phyloP scores from a whole-genome alignment of 768 basidiomycete species.

The Xerocomus potaroensis region DNA sequence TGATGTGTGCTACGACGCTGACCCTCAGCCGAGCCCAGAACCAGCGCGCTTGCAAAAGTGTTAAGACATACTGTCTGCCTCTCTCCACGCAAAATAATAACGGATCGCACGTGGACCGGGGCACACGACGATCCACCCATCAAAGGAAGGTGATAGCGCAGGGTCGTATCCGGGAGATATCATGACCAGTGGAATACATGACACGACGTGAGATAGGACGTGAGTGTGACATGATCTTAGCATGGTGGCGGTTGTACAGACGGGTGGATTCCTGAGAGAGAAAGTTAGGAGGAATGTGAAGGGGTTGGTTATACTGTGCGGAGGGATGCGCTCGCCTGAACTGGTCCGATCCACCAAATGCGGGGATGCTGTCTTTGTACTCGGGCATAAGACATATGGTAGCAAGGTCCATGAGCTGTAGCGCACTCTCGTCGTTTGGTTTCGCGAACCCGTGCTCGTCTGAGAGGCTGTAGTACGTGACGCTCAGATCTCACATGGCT shows the following conservation, averaged over 20 bases:
- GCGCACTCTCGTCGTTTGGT: conserved; percentile 86
- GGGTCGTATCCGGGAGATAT: conserved; percentile 68
- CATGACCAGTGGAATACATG: conserved; percentile 84
- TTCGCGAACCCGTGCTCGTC: conserved; percentile 79
- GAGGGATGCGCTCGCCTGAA: conserved; percentile 61
- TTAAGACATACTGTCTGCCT: too few species aligned
- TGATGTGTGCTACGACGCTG: too few species aligned
- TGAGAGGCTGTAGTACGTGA: conserved; percentile 85
- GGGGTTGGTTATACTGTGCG: too few species aligned
- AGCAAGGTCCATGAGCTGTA: conserved; percentile 89
- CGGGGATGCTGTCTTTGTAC: conserved; percentile 79
- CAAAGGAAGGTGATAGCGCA: conserved; percentile 86
- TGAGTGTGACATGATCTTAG: conserved; percentile 82
- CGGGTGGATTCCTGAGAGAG: conserved; percentile 70
- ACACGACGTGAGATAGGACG: conserved; percentile 85
- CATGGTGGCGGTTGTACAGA: conserved; percentile 79
- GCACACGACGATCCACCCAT: conserved; percentile 83
- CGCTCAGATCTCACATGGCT: too few species aligned
- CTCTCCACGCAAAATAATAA: conserved; percentile 96
- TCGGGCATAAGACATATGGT: conserved; percentile 78
- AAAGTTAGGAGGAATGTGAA: conserved; percentile 52
- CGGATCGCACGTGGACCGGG: conserved; percentile 65
- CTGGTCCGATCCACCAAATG: conserved; percentile 96
- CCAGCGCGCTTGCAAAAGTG: too few species aligned
- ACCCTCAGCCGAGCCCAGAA: too few species aligned